These are phyloP conservation scores for Rhizophora apiculata DNA, from an alignment of 345 rosid species.

Conservation along the genomic window DNA sequence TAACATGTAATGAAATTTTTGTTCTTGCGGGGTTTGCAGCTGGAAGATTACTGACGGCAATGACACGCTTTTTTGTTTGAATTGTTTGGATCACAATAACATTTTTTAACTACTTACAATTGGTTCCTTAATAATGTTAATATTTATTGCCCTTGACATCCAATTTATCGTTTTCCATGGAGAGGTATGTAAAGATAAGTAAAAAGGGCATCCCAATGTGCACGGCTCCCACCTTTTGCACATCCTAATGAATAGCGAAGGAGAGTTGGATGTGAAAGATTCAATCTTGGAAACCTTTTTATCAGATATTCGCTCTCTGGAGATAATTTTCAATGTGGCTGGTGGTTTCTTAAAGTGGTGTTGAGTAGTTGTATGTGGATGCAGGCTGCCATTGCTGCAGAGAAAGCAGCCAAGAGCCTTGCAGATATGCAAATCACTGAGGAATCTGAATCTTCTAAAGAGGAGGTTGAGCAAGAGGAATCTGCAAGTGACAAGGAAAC, in stretches of 20 bases:
- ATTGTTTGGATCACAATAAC: no score
- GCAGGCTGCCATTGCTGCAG: conserved; percentile 84
- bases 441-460: conserved; percentile 61
- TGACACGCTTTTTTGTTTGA: no score
- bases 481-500: conserved; percentile 49
- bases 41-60: no score
- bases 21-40: no score
- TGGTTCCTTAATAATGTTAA: no score
- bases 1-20: no score
- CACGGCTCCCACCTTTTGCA: not conserved
- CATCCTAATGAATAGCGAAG: not conserved
- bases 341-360: not conserved
- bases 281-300: not conserved
- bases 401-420: conserved; percentile 81
- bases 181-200: no score
- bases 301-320: not conserved
- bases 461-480: conserved; percentile 44
- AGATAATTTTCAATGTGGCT: not conserved
- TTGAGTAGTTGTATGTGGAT: conserved; percentile 20
- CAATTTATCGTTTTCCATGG: not conserved
- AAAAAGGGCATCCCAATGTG: no score
- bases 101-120: no score
- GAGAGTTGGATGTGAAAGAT: not conserved
- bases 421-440: conserved; percentile 54
- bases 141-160: not conserved